These are phyloP conservation scores for Zymoseptoria tritici DNA, from an alignment of 2,329 filamentous ascomycete species.

Conservation along the genomic window DNA sequence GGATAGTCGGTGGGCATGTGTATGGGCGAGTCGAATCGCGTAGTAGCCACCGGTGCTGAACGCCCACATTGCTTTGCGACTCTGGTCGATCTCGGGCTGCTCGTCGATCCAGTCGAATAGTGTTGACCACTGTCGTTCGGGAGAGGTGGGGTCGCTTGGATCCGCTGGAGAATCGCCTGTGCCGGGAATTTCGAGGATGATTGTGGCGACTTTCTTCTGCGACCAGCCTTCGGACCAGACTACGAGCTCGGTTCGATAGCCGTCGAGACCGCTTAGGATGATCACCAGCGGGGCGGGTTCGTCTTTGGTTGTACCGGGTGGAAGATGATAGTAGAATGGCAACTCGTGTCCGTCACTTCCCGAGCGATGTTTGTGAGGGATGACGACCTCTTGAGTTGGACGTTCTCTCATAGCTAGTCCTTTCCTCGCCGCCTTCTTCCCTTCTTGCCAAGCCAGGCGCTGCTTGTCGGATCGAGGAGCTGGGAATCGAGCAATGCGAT, in stretches of 20 bases:
- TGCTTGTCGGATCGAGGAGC: constrained; percentile 44
- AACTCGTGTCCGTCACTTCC: constrained; percentile 49
- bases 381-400: constrained; percentile 54
- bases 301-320: constrained; percentile 36
- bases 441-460: constrained; percentile 55
- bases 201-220: constrained; percentile 41
- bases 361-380: constrained; percentile 50
- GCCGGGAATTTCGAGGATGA: constrained; percentile 51
- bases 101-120: constrained; percentile 48
- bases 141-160: constrained; percentile 39
- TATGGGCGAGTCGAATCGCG: constrained; percentile 50
- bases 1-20: constrained; percentile 45
- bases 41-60: constrained; percentile 55
- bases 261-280: constrained; percentile 53
- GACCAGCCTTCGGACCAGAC: constrained; percentile 47
- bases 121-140: constrained; percentile 48
- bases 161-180: constrained; percentile 50
- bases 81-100: constrained; percentile 42
- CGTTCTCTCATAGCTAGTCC: constrained; percentile 44
- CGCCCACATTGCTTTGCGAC: constrained; percentile 47
- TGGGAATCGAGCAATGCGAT: constrained; percentile 66
- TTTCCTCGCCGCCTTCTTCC: constrained; percentile 57
- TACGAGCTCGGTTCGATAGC: constrained; percentile 50
- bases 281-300: constrained; percentile 46
- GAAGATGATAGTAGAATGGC: constrained; percentile 59